Percentiles rank a stretch among this genome's conserved stretches.
Conservation (phyloP, 257 asterid species). For the Scutellaria barbata region DNA sequence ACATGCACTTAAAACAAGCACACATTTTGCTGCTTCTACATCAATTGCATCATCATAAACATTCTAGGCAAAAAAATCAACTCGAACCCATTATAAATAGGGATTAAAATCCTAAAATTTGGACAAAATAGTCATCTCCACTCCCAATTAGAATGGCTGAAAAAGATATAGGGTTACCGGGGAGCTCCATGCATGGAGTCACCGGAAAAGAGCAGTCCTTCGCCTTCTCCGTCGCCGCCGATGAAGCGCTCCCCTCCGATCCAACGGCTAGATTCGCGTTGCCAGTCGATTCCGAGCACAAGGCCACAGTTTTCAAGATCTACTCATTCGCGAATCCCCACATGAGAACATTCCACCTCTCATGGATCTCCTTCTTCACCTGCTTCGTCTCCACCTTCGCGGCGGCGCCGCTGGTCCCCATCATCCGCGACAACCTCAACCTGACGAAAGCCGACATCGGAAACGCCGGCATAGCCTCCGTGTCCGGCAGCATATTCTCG, state of each 20-base stretch:
- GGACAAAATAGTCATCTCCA: background rate
- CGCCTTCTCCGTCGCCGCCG: slow-evolving; percentile 46
- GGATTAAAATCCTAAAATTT: background rate
- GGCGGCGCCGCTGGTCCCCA: slow-evolving; percentile 64
- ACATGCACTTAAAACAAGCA: slow-evolving; percentile 31
- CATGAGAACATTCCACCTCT: slow-evolving; percentile 65
- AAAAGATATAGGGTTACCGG: slow-evolving; percentile 43
- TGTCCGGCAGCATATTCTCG: slow-evolving; percentile 63
- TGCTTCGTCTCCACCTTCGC: slow-evolving; percentile 67
- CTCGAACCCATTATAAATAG: background rate
- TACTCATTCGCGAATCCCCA: slow-evolving; percentile 55
- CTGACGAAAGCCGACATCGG: slow-evolving; percentile 56
- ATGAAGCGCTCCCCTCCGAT: slow-evolving; percentile 37
- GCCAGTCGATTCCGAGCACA: slow-evolving; percentile 70
- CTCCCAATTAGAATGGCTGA: slow-evolving; percentile 32
- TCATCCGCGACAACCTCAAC: slow-evolving; percentile 64
- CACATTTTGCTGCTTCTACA: slow-evolving; percentile 8
- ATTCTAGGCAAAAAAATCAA: background rate
- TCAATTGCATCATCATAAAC: background rate
- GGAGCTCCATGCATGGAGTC: slow-evolving; percentile 65
- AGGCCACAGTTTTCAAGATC: slow-evolving; percentile 52
- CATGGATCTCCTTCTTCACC: slow-evolving; percentile 67
- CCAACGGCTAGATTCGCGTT: slow-evolving; percentile 46
- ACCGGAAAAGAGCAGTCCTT: slow-evolving; percentile 59
- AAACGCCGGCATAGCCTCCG: slow-evolving; percentile 63